Evolutionary conservation across 2,329 filamentous ascomycete genomes (phyloP), one percentile per base, ranked within the genome.

Genomic region (Pezicula carpinea): DNA sequence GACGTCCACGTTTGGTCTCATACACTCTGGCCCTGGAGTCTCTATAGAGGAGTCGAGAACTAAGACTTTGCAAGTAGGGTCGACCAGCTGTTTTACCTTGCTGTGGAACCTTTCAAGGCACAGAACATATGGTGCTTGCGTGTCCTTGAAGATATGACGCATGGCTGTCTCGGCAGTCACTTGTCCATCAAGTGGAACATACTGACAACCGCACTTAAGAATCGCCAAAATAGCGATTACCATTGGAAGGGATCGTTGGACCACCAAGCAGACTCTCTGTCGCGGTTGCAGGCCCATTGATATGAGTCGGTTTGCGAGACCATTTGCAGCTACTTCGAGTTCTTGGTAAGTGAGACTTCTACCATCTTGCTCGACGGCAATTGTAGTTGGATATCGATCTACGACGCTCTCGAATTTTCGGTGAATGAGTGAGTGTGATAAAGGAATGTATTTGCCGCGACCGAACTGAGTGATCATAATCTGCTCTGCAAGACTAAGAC

Each of bases 121-220:
- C 5, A 80, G 60, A 14, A 76, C 65, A 22, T 75, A 64, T 4
- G 61, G 57, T 6, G 70, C 66, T 11, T 63, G 61, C 2, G 74
- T 71, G 53, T 80, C 68, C 21, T 65, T 59, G 39, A 80, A 64
- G 21, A 79, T 76, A 47, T 74, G 71, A 19, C 64, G 62, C 21
- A 82, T 65, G 3, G 72, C 71, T 15, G 66, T 64, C 42, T 75
- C 72, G 0, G 75, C 66, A 8, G 75, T 71, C 26, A 77, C 68
- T 5, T 74, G 73, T 31, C 77, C 77, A 50, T 83, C 79, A 2
- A 82, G 67, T 3, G 79, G 79, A 5, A 81, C 69, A 56, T 82
- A 82, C 53, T 82, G 77, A 13, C 73, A 78, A 17, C 78, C 77
- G 40, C 73, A 73, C 47, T 76, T 77, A 29, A 82, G 63, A 15